A percentile compares a stretch with the other conserved stretches of the same genome.
Conservation (phyloP, 2,329 filamentous ascomycete genomes). For the Colletotrichum sp. region DNA sequence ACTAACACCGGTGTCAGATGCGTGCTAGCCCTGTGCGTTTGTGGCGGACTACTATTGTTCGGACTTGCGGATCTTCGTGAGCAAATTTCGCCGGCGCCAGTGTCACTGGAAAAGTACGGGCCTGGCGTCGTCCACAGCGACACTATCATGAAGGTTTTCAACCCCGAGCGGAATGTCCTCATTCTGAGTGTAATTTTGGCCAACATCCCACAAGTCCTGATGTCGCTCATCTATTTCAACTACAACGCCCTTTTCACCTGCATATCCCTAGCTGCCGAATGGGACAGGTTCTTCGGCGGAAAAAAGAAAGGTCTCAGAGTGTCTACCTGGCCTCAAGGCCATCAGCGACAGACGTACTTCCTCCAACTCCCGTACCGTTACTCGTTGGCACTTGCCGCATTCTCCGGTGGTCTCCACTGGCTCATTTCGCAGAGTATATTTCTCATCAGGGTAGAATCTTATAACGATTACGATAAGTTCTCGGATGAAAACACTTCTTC, state of each 20-base stretch:
- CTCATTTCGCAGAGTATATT: not conserved
- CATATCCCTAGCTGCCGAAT: not conserved
- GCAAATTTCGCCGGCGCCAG: too few species aligned
- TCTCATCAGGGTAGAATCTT: not conserved
- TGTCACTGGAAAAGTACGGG: not conserved
- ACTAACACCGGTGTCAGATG: not conserved
- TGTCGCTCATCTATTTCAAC: not conserved
- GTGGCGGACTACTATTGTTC: not conserved
- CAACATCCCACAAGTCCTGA: not conserved
- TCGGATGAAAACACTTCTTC: fast-evolving
- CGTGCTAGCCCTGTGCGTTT: not conserved
- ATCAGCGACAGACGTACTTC: not conserved
- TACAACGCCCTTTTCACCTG: not conserved
- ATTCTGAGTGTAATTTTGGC: not conserved
- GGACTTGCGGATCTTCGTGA: not conserved
- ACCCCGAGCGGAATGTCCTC: fast-evolving
- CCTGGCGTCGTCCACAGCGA: not conserved
- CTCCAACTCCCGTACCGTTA: not conserved
- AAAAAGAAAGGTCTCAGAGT: not conserved
- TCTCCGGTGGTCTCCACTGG: not conserved
- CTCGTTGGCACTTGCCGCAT: not conserved
- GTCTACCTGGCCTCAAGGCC: not conserved
- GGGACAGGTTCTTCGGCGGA: not conserved
- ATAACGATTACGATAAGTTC: fast-evolving
- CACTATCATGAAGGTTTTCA: not conserved